A percentile compares a stretch with the other conserved stretches of the same genome.
Evolutionary conservation across 768 basidiomycete species (phyloP).

Genomic region (Podaxis sp.): DNA sequence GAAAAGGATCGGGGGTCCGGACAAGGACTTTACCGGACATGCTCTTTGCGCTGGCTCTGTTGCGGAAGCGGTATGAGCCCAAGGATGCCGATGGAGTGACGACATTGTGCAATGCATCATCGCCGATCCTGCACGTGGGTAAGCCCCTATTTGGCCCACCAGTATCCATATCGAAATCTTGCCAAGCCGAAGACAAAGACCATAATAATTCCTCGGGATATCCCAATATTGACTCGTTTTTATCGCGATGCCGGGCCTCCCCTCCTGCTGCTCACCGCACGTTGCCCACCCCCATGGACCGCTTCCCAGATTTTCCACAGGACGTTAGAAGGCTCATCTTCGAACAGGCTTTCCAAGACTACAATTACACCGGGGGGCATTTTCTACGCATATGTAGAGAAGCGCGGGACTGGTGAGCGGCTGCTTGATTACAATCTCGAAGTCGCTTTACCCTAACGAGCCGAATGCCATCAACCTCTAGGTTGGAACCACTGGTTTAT

Average conservation of each 20-base stretch:
- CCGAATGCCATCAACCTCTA: not conserved
- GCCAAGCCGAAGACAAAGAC: not conserved
- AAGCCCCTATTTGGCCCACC: not conserved
- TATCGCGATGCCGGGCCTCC: not conserved
- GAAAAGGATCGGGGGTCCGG: not conserved
- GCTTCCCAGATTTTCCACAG: not conserved
- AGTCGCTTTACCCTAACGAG: too few relatives aligned
- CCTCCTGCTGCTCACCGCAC: not conserved
- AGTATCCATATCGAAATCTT: not conserved
- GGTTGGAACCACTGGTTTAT: slow-evolving; percentile 2
- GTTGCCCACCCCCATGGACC: not conserved
- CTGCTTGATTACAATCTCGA: not conserved
- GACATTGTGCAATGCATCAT: not conserved
- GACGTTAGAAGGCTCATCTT: slow-evolving; percentile 1
- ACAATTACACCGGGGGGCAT: not conserved
- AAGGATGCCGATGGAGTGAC: not conserved
- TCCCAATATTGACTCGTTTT: not conserved
- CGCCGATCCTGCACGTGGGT: not conserved
- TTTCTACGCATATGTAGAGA: not conserved
- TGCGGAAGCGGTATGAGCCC: too few relatives aligned
- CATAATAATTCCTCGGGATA: not conserved
- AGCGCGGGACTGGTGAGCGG: not conserved
- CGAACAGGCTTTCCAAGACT: not conserved
- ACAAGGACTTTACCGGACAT: not conserved
- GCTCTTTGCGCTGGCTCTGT: too few relatives aligned